Base-by-base conservation (phyloP, 1,284 basidiomycete species). In the Ganoderma boninense region DNA sequence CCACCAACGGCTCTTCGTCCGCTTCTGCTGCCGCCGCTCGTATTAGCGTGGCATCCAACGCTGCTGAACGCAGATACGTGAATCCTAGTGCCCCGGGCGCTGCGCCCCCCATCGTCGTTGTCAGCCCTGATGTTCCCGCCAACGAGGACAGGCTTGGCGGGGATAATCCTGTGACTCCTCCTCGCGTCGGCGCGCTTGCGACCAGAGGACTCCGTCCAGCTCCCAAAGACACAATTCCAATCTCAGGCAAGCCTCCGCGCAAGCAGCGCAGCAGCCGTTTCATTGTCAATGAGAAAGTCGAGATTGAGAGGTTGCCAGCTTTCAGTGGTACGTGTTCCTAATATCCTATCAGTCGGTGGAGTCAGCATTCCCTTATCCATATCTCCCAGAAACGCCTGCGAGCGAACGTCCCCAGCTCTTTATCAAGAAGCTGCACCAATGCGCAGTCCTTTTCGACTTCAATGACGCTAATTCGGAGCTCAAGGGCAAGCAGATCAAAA, bases 401-500 rank as follows among this genome's bases (percentile, higher is more conserved):
- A 91, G 87, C 74, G 97, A 99, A 80, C 92, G 97, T 57, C 91
- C 96, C 60, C 93, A 95, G 73, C 87, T 99, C 44, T 99, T 99
- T 80, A 87, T 99, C 77, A 95, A 90, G 82, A 99, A 99, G 84
- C 88, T 99, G 65, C 91, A 95, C 81, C 98, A 99, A 81, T 99
- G 97, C 83, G 93, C 95, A 67, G 96, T 98, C 71, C 86, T 99
- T 29, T 99, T 99, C 80, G 98, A 99, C 83, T 99, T 99, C 84
- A 99, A 99, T 81, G 98, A 99, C 80, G 95, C 97, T 62, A 97
- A 95, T 78, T 88, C 94, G 54, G 98, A 99, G 79, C 89, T 99
- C 76, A 94, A 94, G 80, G 97, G 97, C 75, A 99, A 99, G 85
- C 97, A 99, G 83, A 94, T 99, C 85, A 99, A 99, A 86, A 95